Base-by-base conservation (phyloP, 2,329 filamentous ascomycete species). In the Stenocarpella maydis region DNA sequence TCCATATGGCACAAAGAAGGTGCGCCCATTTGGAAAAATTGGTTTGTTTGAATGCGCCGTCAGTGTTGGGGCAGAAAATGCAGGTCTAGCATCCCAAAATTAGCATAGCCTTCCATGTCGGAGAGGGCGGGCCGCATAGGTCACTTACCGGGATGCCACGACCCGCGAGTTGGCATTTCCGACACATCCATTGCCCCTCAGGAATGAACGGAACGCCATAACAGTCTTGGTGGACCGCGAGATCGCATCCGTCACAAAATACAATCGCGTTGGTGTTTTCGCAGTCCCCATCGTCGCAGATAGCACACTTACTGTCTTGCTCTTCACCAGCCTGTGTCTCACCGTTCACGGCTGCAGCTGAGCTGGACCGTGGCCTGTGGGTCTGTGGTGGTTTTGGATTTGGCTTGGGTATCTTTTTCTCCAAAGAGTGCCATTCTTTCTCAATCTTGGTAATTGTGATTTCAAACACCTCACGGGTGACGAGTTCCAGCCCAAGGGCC, bases 251-350 rank as follows among this genome's bases (percentile, higher is more conserved):
- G 78, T 99, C 96, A 78, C 96, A 99, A 78, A 99, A 99, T 26
- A 99, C 96, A 76, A 99, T 99, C 1, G 96, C 96, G 77, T 99
- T 99, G 26, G 96, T 97, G 79, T 99, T 99, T 81, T 99, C 96
- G 77, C 96, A 99, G 77, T 99, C 96, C n/a, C 96, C 96, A 77
- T 99, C 96, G 77, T 99, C 96, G 78, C 96, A 99, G 69, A 99
- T 97, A 26, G 94, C 95, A 78, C 96, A 99, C 80, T 97, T 98
- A 75, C 92, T 97, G 80, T 99, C 96, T 75, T 96, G 95, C 80
- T 98, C 95, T 81, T 98, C 96, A 24, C 94, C 94, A 34, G 88
- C 90, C 73, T 92, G 89, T 53, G 92, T 91, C 81, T 98, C 96
- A 67, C 96, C 95, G 79, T 98, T 98, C 21, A 98, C 95, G 7